Evolutionary conservation across 768 basidiomycete species (phyloP), one percentile per base, ranked within the genome.

Genomic region (Panellus pusillus): DNA sequence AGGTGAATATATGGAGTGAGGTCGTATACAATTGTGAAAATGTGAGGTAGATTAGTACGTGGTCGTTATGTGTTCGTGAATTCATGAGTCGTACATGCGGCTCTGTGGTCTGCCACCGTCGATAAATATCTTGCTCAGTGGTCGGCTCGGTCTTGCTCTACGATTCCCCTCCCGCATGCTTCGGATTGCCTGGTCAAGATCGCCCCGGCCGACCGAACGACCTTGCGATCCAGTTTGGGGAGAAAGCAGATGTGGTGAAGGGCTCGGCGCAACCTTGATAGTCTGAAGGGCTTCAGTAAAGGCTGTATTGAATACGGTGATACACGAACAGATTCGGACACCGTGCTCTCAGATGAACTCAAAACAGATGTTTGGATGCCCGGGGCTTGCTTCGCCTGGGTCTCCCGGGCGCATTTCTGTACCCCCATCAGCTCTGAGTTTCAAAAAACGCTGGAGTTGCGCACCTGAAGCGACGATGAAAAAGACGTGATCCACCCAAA

Each of bases 181-280:
- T 15, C 89, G 84, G 37, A 98, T 87, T 2, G 89, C 89, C 62
- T 89, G 81, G 60, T 98, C 93, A 29, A 96, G 70, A 50, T 88
- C 87, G 9, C 93, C 93, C 35, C 86, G 81, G 7, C 86, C 84
- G 55, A 90, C 65, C 2, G 90, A 86, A 31, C 72, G 73, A 5
- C 75, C 70, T 48, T 79, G 75, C 1, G 79, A 78, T 13, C 55
- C 67, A 8, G 68, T 60, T 18, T 67, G 61, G 13, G 67, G 61
- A 9, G 68, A 70, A 27, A 65, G 61, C 44, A 74, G 64, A 4
- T 68, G 67, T 8, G 63, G 54, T 5, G 67, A 60, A 17, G 65
- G 42, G n/a, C 64, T 58, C 18, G 65, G 55, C 9, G 38, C 43
- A 11, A 55, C 60, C 68, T 81, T 78, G 72, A 76, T 60, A 0